Conservation (phyloP, 176 grass and related monocot genomes). For the Rhynchospora pubera region DNA sequence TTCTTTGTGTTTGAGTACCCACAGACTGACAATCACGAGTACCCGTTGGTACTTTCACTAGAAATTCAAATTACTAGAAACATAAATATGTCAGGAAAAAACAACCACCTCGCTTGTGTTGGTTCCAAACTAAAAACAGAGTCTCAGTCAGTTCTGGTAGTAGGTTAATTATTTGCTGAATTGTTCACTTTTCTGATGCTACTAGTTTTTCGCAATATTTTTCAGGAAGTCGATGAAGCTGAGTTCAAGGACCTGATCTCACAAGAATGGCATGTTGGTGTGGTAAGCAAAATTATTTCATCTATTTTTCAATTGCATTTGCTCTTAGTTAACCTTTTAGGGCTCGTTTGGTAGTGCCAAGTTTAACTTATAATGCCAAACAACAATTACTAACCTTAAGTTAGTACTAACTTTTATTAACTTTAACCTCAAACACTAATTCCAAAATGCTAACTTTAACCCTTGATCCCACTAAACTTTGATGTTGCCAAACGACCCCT, state of each 20-base stretch:
- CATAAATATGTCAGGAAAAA: not conserved
- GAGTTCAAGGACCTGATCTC: slow-evolving; percentile 73
- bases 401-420: no score
- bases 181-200: not conserved
- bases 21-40: not conserved
- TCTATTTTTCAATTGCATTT: not conserved
- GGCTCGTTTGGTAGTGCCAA: no score
- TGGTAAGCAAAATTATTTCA: slow-evolving; percentile 44
- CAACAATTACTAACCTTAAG: no score
- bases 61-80: not conserved
- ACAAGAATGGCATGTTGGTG: slow-evolving; percentile 89
- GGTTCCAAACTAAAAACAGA: not conserved
- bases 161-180: not conserved
- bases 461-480: no score
- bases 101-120: not conserved
- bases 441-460: no score
- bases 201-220: not conserved
- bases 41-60: not conserved
- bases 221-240: slow-evolving; percentile 75
- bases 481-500: no score
- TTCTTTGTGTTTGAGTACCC: not conserved
- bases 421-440: no score
- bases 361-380: no score
- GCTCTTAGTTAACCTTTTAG: not conserved
- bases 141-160: not conserved